These are phyloP conservation scores for Diaporthe vaccinii DNA, from an alignment of 2,329 filamentous ascomycete species.

Conservation along the genomic window DNA sequence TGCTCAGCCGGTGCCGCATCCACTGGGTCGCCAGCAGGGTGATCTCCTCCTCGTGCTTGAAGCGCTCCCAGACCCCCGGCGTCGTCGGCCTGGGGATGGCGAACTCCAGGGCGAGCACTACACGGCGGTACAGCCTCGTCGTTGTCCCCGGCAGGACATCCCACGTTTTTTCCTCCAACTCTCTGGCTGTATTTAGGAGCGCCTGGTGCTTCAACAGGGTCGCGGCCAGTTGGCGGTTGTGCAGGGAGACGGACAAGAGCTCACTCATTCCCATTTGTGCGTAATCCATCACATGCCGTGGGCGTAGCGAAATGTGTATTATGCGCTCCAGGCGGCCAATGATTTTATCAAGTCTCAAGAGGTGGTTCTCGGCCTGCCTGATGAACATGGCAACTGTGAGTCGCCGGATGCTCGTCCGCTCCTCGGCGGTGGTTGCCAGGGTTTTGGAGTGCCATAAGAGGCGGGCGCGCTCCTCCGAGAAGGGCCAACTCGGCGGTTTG, in stretches of 20 bases:
- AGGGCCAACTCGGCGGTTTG: conserved; percentile 37
- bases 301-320: not conserved
- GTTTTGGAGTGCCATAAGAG: conserved; percentile 32
- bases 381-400: conserved; percentile 40
- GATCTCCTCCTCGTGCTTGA: conserved; percentile 9
- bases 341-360: conserved; percentile 17
- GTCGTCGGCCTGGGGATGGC: conserved; percentile 15
- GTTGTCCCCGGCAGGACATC: conserved; percentile 12
- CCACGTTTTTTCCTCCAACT: conserved; percentile 34
- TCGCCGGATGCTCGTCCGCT: conserved; percentile 21
- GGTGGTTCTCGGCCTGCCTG: conserved; percentile 35
- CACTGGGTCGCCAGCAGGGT: conserved; percentile 23
- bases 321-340: conserved; percentile 8
- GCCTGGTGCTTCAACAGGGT: conserved; percentile 38
- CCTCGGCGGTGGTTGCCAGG: conserved; percentile 8
- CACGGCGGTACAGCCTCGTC: not conserved
- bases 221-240: conserved; percentile 19
- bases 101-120: conserved; percentile 2
- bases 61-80: conserved; percentile 14
- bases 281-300: not conserved
- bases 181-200: conserved; percentile 28
- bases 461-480: conserved; percentile 35
- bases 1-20: conserved; percentile 36
- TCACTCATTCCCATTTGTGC: conserved; percentile 15
- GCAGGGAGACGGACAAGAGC: not conserved